Conservation (phyloP, 2,329 filamentous ascomycete genomes). For the Colletotrichum sp. region DNA sequence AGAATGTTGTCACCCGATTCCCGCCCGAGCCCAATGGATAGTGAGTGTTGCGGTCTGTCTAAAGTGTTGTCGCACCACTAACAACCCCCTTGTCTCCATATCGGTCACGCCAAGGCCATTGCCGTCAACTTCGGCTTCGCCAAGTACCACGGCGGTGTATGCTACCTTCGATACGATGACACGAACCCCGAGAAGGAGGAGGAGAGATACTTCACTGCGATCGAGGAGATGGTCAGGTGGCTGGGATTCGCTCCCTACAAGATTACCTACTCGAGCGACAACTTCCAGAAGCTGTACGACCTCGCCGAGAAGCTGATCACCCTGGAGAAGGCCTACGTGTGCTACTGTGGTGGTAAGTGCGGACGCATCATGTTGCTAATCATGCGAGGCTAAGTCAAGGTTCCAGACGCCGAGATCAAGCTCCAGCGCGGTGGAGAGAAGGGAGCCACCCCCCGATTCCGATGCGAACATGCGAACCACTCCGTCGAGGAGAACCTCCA, state of each 20-base stretch:
- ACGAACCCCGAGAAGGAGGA: slow-evolving; percentile 96
- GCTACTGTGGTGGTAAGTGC: slow-evolving; percentile 72
- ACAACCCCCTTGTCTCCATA: slow-evolving; percentile 33
- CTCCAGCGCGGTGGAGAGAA: slow-evolving; percentile 82
- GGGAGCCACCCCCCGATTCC: slow-evolving; percentile 71
- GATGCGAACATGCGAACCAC: slow-evolving; percentile 80
- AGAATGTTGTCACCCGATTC: slow-evolving; percentile 72
- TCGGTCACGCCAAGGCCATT: slow-evolving; percentile 95
- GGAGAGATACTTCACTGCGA: slow-evolving; percentile 87
- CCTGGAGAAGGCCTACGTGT: slow-evolving; percentile 79
- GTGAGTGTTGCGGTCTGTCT: slow-evolving; percentile 50
- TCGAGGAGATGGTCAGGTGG: slow-evolving; percentile 87
- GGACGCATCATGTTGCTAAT: too few relatives aligned
- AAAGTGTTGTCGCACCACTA: slow-evolving; percentile 36
- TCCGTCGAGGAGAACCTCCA: slow-evolving; percentile 76
- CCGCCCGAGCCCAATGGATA: slow-evolving; percentile 92
- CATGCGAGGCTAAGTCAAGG: too few relatives aligned
- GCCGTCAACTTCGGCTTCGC: slow-evolving; percentile 97
- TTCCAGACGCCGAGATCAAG: slow-evolving; percentile 76
- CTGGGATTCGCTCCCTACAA: slow-evolving; percentile 60
- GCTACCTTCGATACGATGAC: slow-evolving; percentile 81
- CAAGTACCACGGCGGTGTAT: slow-evolving; percentile 73
- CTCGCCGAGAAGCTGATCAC: slow-evolving; percentile 84
- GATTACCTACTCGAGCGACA: slow-evolving; percentile 88
- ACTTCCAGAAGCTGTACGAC: slow-evolving; percentile 88